phyloP scores from a whole-genome alignment of 495 filamentous ascomycete genomes.

The Hyaloscypha hepaticicola region DNA sequence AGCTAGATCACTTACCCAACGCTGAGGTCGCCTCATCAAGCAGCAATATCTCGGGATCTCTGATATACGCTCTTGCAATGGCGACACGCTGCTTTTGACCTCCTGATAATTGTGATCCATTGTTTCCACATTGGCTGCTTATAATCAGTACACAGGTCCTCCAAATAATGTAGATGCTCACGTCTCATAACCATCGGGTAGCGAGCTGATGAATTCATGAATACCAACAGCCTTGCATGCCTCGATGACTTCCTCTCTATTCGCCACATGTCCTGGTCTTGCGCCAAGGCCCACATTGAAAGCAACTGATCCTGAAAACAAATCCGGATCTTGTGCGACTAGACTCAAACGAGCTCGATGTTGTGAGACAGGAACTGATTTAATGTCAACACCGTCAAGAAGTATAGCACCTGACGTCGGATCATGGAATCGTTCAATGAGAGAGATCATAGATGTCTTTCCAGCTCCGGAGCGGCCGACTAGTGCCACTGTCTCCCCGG shows the following conservation, averaged over 20 bases:
- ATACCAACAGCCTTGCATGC: conserved; percentile 34
- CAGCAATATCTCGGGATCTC: conserved; percentile 67
- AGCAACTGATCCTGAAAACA: conserved; percentile 48
- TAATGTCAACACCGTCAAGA: conserved; percentile 51
- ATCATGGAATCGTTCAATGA: conserved; percentile 51
- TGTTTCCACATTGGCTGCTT: conserved; percentile 43
- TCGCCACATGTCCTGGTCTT: conserved; percentile 24
- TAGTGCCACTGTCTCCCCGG: conserved; percentile 53
- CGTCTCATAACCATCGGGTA: conserved; percentile 65
- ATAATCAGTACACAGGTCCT: background rate
- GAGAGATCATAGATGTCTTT: conserved; percentile 49
- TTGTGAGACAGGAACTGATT: conserved; percentile 11
- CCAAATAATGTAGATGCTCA: conserved; percentile 26
- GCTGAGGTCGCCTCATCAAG: conserved; percentile 75
- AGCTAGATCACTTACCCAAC: conserved; percentile 45
- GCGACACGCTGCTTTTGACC: conserved; percentile 65
- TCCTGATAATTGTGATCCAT: conserved; percentile 58
- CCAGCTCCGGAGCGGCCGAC: conserved; percentile 61
- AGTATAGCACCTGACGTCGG: conserved; percentile 46
- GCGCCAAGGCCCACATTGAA: conserved; percentile 52
- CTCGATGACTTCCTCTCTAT: conserved; percentile 31
- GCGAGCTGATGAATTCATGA: conserved; percentile 58
- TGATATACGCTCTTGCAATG: conserved; percentile 63
- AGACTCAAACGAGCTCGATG: conserved; percentile 36
- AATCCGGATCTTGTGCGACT: conserved; percentile 49